phyloP scores from a whole-genome alignment of 2,329 filamentous ascomycete species.

The Cytospora piceicola region DNA sequence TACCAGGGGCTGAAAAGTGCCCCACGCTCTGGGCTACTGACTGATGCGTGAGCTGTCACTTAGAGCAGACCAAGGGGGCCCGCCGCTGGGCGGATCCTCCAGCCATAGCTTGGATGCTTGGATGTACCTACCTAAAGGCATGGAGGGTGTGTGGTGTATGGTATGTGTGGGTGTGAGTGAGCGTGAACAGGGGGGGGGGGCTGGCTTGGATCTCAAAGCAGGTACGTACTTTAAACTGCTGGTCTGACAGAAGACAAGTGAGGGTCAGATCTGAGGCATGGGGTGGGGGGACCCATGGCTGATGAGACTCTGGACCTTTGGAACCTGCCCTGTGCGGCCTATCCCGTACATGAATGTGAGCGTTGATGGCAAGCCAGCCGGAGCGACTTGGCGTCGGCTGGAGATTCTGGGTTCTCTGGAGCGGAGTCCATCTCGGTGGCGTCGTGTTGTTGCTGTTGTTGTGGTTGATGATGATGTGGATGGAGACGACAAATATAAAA shows the following conservation, averaged over 20 bases:
- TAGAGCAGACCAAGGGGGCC: constrained; percentile 3
- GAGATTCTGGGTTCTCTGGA: constrained; percentile 9
- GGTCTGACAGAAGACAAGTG: constrained; percentile 23
- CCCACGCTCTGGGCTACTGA: constrained; percentile 24
- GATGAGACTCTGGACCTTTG: constrained; percentile 2
- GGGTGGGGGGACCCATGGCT: constrained; percentile 1
- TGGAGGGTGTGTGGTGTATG: not conserved
- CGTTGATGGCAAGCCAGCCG: constrained; percentile 4
- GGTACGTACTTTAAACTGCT: not conserved
- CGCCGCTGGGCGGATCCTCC: not conserved
- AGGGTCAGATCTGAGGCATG: constrained; percentile 18
- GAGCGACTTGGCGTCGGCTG: constrained; percentile 9
- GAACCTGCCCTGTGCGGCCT: constrained; percentile 22
- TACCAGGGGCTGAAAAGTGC: constrained; percentile 25
- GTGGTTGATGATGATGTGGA: not conserved
- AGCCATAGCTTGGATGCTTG: constrained; percentile 9
- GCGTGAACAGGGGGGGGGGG: not conserved
- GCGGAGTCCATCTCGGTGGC: not conserved
- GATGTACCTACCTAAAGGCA: not conserved
- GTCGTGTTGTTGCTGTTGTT: not conserved
- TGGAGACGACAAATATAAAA: not conserved
- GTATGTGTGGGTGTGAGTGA: not conserved
- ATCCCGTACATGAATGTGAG: constrained; percentile 21
- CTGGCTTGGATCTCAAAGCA: not conserved
- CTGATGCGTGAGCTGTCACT: constrained; percentile 27